Evolutionary conservation across 495 filamentous ascomycete species (phyloP).

Genomic region (Aspergillus steynii): DNA sequence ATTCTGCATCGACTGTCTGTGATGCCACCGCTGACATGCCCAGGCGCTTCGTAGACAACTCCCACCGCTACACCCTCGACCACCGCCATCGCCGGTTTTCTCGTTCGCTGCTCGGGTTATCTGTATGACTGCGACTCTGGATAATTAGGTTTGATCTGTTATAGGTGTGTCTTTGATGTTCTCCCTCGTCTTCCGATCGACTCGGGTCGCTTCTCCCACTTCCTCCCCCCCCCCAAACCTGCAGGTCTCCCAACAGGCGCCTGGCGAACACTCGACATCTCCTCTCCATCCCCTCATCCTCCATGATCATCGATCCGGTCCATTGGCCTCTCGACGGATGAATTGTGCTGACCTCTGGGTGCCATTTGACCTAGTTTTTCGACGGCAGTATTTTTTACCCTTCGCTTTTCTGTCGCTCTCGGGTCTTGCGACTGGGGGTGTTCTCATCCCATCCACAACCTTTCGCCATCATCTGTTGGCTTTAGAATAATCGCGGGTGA

Average conservation of each 20-base stretch:
- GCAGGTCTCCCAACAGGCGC: constrained; percentile 36
- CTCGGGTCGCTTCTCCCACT: constrained; percentile 33
- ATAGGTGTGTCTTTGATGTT: constrained; percentile 40
- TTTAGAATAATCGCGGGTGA: constrained; percentile 38
- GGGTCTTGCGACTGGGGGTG: constrained; percentile 45
- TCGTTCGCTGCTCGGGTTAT: constrained; percentile 20
- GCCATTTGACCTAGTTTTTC: constrained; percentile 26
- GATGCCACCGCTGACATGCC: constrained; percentile 47
- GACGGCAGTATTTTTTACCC: constrained; percentile 31
- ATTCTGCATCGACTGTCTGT: constrained; percentile 24
- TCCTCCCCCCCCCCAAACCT: constrained; percentile 26
- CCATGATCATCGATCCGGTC: constrained; percentile 16
- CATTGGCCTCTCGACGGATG: constrained; percentile 16
- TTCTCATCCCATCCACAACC: constrained; percentile 38
- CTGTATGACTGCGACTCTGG: constrained; percentile 32
- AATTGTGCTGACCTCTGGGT: constrained; percentile 33
- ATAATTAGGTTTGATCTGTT: constrained; percentile 24
- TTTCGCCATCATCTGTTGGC: constrained; percentile 29
- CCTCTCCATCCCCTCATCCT: constrained; percentile 15
- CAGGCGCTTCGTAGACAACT: constrained; percentile 44
- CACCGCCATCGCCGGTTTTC: constrained; percentile 28
- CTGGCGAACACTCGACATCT: constrained; percentile 29
- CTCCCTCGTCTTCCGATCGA: constrained; percentile 43
- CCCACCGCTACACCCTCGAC: constrained; percentile 28
- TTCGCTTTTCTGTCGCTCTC: constrained; percentile 39